Conservation (phyloP, 2,329 filamentous ascomycete species). For the Penicillium sp. region DNA sequence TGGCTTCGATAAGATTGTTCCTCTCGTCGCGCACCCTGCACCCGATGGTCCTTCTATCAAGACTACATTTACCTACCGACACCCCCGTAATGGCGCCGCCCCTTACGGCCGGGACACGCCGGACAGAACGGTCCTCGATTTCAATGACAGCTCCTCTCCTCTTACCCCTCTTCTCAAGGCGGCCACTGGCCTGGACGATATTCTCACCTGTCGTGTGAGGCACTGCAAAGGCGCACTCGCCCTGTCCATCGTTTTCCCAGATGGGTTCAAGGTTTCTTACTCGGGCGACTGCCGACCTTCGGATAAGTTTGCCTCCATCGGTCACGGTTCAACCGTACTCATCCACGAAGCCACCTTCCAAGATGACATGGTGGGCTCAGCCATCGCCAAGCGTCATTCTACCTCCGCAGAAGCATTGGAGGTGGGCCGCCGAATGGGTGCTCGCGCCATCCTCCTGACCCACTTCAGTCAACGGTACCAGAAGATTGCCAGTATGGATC, state of each 20-base stretch:
- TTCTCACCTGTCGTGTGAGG: constrained; percentile 63
- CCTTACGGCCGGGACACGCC: constrained; percentile 21
- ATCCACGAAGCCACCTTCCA: constrained; percentile 97
- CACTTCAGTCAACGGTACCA: constrained; percentile 95
- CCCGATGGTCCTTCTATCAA: constrained; percentile 15
- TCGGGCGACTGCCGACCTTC: constrained; percentile 90
- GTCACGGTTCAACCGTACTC: constrained; percentile 69
- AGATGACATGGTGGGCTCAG: constrained; percentile 73
- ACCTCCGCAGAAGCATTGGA: constrained; percentile 81
- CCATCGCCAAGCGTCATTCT: constrained; percentile 80
- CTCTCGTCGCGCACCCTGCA: constrained; percentile 41
- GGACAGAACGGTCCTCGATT: constrained; percentile 21
- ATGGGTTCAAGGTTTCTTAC: constrained; percentile 81
- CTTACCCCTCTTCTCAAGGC: constrained; percentile 42
- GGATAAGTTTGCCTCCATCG: constrained; percentile 62
- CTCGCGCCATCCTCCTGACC: constrained; percentile 74
- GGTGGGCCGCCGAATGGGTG: constrained; percentile 72
- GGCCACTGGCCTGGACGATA: constrained; percentile 57
- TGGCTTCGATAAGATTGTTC: constrained; percentile 57
- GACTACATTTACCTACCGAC: constrained; percentile 29
- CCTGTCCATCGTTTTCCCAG: constrained; percentile 69
- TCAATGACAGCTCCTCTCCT: constrained; percentile 25
- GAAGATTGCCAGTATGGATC: constrained; percentile 56
- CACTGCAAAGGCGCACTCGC: constrained; percentile 80
- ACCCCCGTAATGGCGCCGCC: constrained; percentile 26